Evolutionary conservation across 208 protist species (phyloP).

Genomic region (Crithidia fasciculata): DNA sequence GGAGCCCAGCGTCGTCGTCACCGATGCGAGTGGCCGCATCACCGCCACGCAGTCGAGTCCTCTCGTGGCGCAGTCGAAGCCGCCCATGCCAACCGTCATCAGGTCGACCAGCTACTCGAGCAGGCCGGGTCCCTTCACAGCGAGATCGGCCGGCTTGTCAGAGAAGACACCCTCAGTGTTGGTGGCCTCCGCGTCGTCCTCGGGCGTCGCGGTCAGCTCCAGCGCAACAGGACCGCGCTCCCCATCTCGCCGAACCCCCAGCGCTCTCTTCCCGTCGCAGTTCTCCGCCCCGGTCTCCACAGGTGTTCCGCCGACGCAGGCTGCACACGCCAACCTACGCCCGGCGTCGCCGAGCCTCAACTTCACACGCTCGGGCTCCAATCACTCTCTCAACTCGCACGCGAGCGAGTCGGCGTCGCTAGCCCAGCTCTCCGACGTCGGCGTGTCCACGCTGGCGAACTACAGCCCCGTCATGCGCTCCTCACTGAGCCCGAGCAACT

Average conservation of each 20-base stretch:
- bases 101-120: slow-evolving; percentile 6
- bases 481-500: not conserved
- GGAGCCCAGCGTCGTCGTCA: not conserved
- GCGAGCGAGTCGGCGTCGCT: slow-evolving; percentile 11
- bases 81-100: slow-evolving; percentile 11
- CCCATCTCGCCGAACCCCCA: slow-evolving; percentile 10
- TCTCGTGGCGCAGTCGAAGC: not conserved
- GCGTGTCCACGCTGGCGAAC: not conserved
- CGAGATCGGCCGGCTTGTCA: not conserved
- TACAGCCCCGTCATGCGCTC: slow-evolving; percentile 19
- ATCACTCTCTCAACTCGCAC: slow-evolving; percentile 1
- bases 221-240: not conserved
- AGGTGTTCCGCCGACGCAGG: not conserved
- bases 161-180: slow-evolving; percentile 15
- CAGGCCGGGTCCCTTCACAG: not conserved
- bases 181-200: slow-evolving; percentile 13
- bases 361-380: slow-evolving; percentile 8
- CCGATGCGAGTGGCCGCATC: not conserved
- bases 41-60: not conserved
- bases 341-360: slow-evolving; percentile 7
- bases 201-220: not conserved
- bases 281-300: not conserved
- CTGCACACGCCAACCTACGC: not conserved
- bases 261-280: not conserved
- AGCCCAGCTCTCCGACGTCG: not conserved